These are phyloP conservation scores for Diplodia sapinea DNA, from an alignment of 2,329 filamentous ascomycete genomes.

Conservation along the genomic window DNA sequence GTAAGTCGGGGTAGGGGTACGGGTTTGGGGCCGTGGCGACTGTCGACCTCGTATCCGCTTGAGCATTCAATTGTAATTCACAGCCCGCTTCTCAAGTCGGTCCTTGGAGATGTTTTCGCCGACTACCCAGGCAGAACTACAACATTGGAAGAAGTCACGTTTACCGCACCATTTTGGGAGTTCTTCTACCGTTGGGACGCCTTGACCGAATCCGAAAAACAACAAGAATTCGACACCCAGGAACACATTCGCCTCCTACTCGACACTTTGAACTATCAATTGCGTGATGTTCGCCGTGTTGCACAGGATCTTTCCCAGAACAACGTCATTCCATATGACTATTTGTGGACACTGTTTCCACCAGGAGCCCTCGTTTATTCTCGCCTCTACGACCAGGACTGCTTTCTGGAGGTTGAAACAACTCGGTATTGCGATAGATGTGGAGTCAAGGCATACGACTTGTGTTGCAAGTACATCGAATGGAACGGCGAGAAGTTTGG, in stretches of 20 bases:
- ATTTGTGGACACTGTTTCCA: conserved; percentile 36
- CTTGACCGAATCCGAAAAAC: conserved; percentile 37
- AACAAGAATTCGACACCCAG: conserved; percentile 38
- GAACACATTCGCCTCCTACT: conserved; percentile 43
- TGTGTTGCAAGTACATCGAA: conserved; percentile 37
- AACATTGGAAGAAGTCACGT: conserved; percentile 41
- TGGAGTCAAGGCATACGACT: background rate
- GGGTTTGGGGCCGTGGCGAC: background rate
- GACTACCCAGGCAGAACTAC: conserved; percentile 43
- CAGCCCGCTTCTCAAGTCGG: conserved; percentile 42
- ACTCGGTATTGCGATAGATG: conserved; percentile 29
- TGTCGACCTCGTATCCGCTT: background rate
- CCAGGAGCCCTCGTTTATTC: conserved; percentile 33
- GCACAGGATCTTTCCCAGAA: conserved; percentile 37
- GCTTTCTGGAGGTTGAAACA: conserved; percentile 35
- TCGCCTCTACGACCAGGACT: conserved; percentile 32
- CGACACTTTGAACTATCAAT: conserved; percentile 15
- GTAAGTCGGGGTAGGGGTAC: background rate
- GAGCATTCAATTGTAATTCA: conserved; percentile 45
- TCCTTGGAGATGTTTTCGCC: conserved; percentile 41
- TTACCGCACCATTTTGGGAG: conserved; percentile 43
- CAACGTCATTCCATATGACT: conserved; percentile 32
- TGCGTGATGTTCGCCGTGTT: conserved; percentile 30
- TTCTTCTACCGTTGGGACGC: conserved; percentile 46
- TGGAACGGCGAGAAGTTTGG: conserved; percentile 39